Percentiles rank a stretch among this genome's conserved stretches.
phyloP scores from a whole-genome alignment of 257 asterid genomes.

The Scutellaria galericulata region DNA sequence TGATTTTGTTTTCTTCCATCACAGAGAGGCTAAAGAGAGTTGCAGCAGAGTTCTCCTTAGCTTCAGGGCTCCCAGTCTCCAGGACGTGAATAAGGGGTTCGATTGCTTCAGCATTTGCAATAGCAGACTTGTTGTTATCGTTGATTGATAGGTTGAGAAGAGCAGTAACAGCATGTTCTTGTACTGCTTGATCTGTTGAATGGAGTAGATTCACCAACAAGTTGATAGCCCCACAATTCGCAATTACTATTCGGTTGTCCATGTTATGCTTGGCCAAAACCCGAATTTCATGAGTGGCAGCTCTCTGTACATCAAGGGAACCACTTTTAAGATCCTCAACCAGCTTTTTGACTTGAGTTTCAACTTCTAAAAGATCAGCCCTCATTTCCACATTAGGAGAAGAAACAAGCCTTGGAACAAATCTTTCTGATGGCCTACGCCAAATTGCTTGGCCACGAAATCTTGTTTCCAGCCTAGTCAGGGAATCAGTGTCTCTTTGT shows the following conservation, averaged over 20 bases:
- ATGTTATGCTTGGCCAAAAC: conserved; percentile 74
- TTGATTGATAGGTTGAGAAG: conserved; percentile 82
- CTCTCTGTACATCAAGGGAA: conserved; percentile 60
- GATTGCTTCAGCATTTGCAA: conserved; percentile 78
- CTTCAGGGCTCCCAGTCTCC: conserved; percentile 77
- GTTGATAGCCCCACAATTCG: conserved; percentile 65
- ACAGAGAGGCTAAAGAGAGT: conserved; percentile 88
- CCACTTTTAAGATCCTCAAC: conserved; percentile 70
- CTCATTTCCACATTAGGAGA: conserved; percentile 66
- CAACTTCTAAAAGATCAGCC: conserved; percentile 73
- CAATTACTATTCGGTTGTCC: conserved; percentile 76
- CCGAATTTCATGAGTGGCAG: conserved; percentile 68
- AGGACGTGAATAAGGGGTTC: conserved; percentile 85
- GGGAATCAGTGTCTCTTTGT: conserved; percentile 59
- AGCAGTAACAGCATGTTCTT: conserved; percentile 85
- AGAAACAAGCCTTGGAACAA: conserved; percentile 59
- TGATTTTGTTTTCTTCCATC: conserved; percentile 69
- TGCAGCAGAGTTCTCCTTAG: conserved; percentile 88
- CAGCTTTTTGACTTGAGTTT: conserved; percentile 62
- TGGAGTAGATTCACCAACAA: conserved; percentile 65
- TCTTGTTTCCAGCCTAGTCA: conserved; percentile 57
- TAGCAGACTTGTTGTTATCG: conserved; percentile 75
- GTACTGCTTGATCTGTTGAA: conserved; percentile 55
- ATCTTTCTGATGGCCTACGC: conserved; percentile 73
- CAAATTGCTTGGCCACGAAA: conserved; percentile 67